These are phyloP conservation scores for Puya raimondii DNA, from an alignment of 176 grass and related monocot genomes.

Conservation along the genomic window DNA sequence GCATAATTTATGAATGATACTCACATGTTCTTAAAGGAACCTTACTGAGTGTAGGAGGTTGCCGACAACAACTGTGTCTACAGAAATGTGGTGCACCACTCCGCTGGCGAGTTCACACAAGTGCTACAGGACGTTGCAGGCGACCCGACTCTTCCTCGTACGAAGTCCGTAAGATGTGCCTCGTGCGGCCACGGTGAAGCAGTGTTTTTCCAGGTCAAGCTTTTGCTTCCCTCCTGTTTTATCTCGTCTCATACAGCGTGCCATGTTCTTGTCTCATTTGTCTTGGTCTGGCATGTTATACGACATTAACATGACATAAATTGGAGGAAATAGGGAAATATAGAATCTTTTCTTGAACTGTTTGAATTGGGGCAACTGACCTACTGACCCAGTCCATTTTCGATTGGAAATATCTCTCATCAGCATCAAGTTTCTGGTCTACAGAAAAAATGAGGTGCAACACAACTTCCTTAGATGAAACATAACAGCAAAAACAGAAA, in stretches of 20 bases:
- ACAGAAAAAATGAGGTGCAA: no score
- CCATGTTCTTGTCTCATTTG: neutral
- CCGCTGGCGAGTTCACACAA: constrained; percentile 66
- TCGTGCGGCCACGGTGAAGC: constrained; percentile 65
- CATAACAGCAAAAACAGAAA: no score
- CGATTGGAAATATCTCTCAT: no score
- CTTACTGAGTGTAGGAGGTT: constrained; percentile 34
- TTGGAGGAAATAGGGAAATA: no score
- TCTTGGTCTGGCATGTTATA: neutral
- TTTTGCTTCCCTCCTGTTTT: neutral
- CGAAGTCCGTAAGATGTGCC: constrained; percentile 48
- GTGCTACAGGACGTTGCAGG: constrained; percentile 76
- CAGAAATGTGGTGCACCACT: constrained; percentile 72
- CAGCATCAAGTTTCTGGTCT: no score
- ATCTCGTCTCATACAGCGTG: neutral
- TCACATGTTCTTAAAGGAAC: neutral
- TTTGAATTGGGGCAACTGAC: no score
- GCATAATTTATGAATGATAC: neutral
- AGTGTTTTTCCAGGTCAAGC: constrained; percentile 74
- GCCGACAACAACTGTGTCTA: constrained; percentile 78
- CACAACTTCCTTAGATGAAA: no score
- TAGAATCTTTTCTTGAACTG: no score
- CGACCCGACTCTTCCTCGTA: constrained; percentile 76
- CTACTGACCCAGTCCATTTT: no score
- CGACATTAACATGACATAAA: no score